These are phyloP conservation scores for Aspergillus ruber DNA, from an alignment of 2,329 filamentous ascomycete genomes.

Conservation along the genomic window DNA sequence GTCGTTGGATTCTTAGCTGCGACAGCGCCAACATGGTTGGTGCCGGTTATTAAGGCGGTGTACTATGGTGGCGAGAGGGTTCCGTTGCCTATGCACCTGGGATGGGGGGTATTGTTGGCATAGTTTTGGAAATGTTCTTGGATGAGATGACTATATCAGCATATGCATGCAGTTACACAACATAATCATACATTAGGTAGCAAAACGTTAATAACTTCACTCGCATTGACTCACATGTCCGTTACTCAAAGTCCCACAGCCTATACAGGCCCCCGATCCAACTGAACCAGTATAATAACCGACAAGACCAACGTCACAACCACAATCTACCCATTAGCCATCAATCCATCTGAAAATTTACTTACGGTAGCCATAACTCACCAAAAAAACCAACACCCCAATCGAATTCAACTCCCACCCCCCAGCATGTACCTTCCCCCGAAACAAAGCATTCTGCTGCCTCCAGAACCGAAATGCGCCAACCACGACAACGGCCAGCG, in stretches of 20 bases:
- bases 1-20: slow-evolving; percentile 10
- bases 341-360: not conserved
- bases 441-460: slow-evolving; percentile 53
- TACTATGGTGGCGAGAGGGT: slow-evolving; percentile 8
- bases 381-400: slow-evolving; percentile 41
- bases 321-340: slow-evolving; percentile 7
- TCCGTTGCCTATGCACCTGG: slow-evolving; percentile 11
- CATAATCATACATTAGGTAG: no score
- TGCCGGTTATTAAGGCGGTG: slow-evolving; percentile 12
- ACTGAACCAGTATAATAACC: slow-evolving; percentile 6
- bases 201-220: no score
- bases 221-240: no score
- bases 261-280: slow-evolving; percentile 1
- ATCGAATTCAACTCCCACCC: slow-evolving; percentile 54
- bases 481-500: slow-evolving; percentile 46
- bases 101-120: not conserved
- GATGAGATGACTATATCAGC: not conserved
- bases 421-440: slow-evolving; percentile 52
- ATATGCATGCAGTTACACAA: not conserved
- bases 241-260: not conserved
- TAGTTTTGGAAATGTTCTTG: not conserved
- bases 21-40: slow-evolving; percentile 13
- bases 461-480: slow-evolving; percentile 56
- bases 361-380: slow-evolving; percentile 31
- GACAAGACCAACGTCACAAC: slow-evolving; percentile 12